Evolutionary conservation across 495 filamentous ascomycete genomes (phyloP).

Genomic region (Penicillium paradoxum): DNA sequence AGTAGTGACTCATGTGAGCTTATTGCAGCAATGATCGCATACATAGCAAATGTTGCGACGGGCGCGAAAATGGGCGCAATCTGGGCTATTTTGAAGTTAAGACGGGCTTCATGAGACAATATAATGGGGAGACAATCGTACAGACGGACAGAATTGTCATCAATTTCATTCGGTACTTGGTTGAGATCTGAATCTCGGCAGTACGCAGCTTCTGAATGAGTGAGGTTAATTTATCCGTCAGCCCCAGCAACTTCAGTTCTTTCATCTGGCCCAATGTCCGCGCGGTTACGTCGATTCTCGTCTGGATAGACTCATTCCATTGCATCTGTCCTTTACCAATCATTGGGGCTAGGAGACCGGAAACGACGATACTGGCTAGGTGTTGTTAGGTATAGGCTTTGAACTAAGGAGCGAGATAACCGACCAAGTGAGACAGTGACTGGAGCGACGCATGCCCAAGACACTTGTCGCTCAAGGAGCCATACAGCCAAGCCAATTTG

Average conservation of each 20-base stretch:
- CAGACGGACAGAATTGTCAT: too few species aligned
- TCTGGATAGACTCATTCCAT: conserved; percentile 2
- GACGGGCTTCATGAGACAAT: neutral
- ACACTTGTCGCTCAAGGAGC: neutral
- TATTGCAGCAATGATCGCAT: conserved; percentile 39
- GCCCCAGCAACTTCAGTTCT: conserved; percentile 8
- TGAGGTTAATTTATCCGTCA: too few species aligned
- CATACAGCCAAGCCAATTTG: neutral
- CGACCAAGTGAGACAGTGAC: neutral
- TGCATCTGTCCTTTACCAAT: too few species aligned
- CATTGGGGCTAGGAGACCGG: too few species aligned
- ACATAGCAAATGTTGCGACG: conserved; percentile 35
- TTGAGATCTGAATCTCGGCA: too few species aligned
- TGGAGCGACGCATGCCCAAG: neutral
- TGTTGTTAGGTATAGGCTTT: too few species aligned
- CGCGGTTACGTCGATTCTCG: conserved; percentile 1
- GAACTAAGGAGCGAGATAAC: too few species aligned
- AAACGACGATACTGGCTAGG: too few species aligned
- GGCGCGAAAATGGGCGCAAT: conserved; percentile 24
- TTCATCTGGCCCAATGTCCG: neutral
- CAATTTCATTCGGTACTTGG: too few species aligned
- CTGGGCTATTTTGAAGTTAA: too few species aligned
- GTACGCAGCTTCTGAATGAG: too few species aligned
- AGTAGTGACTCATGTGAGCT: conserved; percentile 34
- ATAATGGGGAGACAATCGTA: neutral